Conservation (phyloP, 2,329 filamentous ascomycete genomes). For the Aspergillus pseudonomiae region DNA sequence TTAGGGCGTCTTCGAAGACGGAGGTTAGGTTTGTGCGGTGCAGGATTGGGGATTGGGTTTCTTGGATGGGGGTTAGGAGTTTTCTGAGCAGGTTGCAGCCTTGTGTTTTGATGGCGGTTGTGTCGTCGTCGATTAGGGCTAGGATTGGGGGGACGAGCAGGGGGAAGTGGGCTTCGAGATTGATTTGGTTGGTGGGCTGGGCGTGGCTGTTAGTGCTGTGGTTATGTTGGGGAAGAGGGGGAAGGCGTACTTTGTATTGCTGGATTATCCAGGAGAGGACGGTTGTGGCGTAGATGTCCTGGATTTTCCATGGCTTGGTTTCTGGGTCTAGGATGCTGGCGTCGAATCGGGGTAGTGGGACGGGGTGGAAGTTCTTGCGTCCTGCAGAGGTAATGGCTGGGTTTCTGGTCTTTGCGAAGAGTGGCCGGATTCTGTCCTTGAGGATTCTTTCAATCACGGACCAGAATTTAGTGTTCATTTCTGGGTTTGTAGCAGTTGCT, state of each 20-base stretch:
- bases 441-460: constrained; percentile 19
- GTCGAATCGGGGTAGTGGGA: constrained; percentile 41
- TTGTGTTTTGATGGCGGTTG: constrained; percentile 37
- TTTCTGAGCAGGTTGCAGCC: constrained; percentile 42
- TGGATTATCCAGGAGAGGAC: constrained; percentile 40
- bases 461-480: constrained; percentile 20
- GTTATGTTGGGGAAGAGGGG: constrained; percentile 1
- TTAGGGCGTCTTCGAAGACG: constrained; percentile 50
- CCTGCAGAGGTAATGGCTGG: constrained; percentile 46
- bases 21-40: constrained; percentile 47
- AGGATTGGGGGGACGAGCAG: constrained; percentile 49
- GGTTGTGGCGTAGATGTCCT: constrained; percentile 38
- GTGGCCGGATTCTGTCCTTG: constrained; percentile 39
- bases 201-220: constrained; percentile 7
- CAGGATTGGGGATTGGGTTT: constrained; percentile 44
- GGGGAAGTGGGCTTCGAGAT: constrained; percentile 48
- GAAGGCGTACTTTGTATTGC: constrained; percentile 37
- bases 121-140: constrained; percentile 48
- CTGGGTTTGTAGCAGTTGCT: not conserved
- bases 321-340: constrained; percentile 38
- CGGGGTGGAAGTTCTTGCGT: constrained; percentile 47
- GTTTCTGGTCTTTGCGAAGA: constrained; percentile 47
- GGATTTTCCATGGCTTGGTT: constrained; percentile 44
- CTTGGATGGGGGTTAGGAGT: constrained; percentile 39
- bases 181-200: constrained; percentile 28